Conservation (phyloP, 225 moss, liverwort and hornwort genomes). For the Pseudoscleropodium purum region DNA sequence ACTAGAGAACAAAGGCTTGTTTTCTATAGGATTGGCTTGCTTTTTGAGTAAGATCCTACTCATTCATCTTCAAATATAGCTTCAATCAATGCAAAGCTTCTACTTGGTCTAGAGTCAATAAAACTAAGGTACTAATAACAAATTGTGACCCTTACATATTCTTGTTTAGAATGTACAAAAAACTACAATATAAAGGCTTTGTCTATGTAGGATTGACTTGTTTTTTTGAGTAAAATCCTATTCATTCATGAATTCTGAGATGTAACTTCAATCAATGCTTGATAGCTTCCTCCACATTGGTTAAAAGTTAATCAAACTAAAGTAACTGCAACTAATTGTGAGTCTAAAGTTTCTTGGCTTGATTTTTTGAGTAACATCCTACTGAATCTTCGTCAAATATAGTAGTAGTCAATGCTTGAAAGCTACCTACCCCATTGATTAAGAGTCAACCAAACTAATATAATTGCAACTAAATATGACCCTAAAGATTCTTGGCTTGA, state of each 20-base stretch:
- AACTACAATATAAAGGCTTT: neutral
- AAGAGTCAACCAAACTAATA: neutral
- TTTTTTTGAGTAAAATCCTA: neutral
- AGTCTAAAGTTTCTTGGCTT: too few relatives aligned
- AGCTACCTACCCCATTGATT: fast-evolving
- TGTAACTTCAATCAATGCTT: neutral
- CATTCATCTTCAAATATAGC: fast-evolving
- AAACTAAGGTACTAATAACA: neutral
- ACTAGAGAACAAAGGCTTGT: fast-evolving
- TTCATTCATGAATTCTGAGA: too few relatives aligned
- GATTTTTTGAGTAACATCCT: neutral
- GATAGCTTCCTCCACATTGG: fast-evolving
- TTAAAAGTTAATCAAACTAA: neutral
- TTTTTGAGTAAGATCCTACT: neutral
- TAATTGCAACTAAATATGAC: too few relatives aligned
- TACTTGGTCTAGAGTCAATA: fast-evolving
- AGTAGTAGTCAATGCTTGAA: neutral
- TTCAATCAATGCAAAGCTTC: neutral
- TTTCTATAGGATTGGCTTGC: fast-evolving
- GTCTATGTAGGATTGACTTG: fast-evolving
- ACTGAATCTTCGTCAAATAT: fast-evolving
- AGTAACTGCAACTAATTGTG: fast-evolving
- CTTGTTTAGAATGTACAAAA: neutral
- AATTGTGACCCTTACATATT: neutral
- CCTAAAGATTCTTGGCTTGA: too few relatives aligned